Evolutionary conservation across 2,329 filamentous ascomycete species (phyloP), one percentile per base, ranked within the genome.

Genomic region (Dactylellina cionopaga): DNA sequence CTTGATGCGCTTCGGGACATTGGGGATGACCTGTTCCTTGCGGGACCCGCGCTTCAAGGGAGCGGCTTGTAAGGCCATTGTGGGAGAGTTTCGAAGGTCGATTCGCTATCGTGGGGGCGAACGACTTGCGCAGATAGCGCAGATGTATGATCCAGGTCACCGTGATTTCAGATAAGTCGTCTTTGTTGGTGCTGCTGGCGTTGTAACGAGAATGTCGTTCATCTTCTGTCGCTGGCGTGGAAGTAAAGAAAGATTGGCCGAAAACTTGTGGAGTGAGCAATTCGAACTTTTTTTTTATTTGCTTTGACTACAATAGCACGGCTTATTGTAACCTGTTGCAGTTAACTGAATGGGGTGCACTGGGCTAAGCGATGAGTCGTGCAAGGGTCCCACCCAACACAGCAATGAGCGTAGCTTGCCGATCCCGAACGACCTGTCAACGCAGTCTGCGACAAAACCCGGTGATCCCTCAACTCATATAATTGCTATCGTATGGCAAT

Each of bases 21-120:
- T 89, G 82, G 97, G 92, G 59, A 92, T 87, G 80, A 97, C 90
- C 86, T 96, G 92, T 83, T 92, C 88, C 85, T 97, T 97, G 77
- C 81, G 76, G 81, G 80, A 71, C 78, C 79, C 79, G 79, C 78
- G 56, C 44, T 59, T 68, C 54, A 51, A 31, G 33, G 70, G 70
- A 22, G 70, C 62, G 22, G 69, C 59, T 37, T 66, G 69, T 31
- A 73, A 65, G 39, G 70, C 56, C 63, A 69, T 66, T 62, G 19
- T 49, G 49, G 39, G 22, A 5, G 41, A n/a, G 17, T 49, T 19
- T 49, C 15, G 27, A 37, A 37, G 22, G 33, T 22, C 27, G 35
- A 29, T 62, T 47, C 13, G 17, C 17, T 33, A 22, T 54, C 24
- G 17, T 35, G 19, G 17, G 19, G 49, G 11, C 22, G n/a, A 29